Percentiles rank a stretch among this genome's conserved stretches.
Conservation (phyloP, 2,329 filamentous ascomycete genomes). For the Fusarium caatingaense region DNA sequence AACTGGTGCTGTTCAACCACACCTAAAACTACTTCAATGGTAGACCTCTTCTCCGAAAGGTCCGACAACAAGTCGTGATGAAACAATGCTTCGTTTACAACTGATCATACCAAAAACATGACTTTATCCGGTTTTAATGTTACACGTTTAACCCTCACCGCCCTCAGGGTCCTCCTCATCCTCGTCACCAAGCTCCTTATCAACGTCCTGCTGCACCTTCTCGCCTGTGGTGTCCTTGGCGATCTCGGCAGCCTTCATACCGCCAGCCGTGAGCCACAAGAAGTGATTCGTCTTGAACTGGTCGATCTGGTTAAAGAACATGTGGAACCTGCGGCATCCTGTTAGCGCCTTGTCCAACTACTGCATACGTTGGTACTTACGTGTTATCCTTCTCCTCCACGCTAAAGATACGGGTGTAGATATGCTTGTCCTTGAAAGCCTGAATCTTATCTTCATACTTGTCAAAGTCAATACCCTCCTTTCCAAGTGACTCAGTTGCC, state of each 20-base stretch:
- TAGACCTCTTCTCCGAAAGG: slow-evolving; percentile 1
- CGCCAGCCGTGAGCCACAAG: slow-evolving; percentile 78
- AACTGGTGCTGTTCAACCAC: slow-evolving; percentile 5
- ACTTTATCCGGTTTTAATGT: slow-evolving; percentile 19
- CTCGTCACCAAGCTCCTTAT: slow-evolving; percentile 64
- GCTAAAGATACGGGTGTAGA: slow-evolving; percentile 91
- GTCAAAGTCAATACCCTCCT: slow-evolving; percentile 80
- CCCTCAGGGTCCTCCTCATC: slow-evolving; percentile 63
- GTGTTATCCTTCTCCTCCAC: slow-evolving; percentile 89
- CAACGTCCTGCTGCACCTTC: slow-evolving; percentile 57
- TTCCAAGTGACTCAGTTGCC: slow-evolving; percentile 70
- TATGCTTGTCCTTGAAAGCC: slow-evolving; percentile 90
- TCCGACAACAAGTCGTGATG: slow-evolving; percentile 4
- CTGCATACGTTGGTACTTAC: slow-evolving; percentile 64
- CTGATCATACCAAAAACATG: neutral
- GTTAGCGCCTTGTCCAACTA: slow-evolving; percentile 25
- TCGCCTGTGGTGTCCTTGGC: slow-evolving; percentile 46
- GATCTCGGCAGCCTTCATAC: slow-evolving; percentile 69
- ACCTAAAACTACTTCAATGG: neutral
- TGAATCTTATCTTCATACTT: slow-evolving; percentile 82
- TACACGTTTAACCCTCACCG: slow-evolving; percentile 54
- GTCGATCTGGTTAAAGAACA: slow-evolving; percentile 84
- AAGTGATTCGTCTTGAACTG: slow-evolving; percentile 78
- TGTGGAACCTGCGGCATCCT: slow-evolving; percentile 69
- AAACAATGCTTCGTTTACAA: slow-evolving; percentile 15